Conservation (phyloP, 257 asterid genomes). For the Catharanthus roseus region DNA sequence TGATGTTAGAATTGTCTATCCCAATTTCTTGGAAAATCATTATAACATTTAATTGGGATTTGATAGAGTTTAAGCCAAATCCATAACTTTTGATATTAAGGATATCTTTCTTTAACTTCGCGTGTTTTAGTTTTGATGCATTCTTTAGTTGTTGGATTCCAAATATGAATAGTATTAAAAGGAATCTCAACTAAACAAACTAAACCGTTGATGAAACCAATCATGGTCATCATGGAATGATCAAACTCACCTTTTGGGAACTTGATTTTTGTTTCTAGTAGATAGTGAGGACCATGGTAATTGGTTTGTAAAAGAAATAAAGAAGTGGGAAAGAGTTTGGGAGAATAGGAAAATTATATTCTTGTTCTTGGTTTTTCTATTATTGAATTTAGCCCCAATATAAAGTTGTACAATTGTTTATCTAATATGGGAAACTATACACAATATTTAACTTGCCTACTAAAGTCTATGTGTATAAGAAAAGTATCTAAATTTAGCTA, state of each 20-base stretch:
- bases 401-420: no score
- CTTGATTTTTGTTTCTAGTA: not conserved
- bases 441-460: no score
- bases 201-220: slow-evolving; percentile 23
- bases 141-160: slow-evolving; percentile 36
- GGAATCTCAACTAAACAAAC: slow-evolving; percentile 9
- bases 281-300: not conserved
- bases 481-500: no score
- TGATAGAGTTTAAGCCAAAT: slow-evolving; percentile 29
- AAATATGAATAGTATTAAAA: slow-evolving; percentile 8
- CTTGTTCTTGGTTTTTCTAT: no score
- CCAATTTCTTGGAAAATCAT: slow-evolving; percentile 29
- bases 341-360: no score
- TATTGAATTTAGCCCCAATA: no score
- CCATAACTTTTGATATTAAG: slow-evolving; percentile 23
- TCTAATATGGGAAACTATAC: no score
- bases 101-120: not conserved
- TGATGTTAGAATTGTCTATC: not conserved
- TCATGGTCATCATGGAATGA: not conserved
- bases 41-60: slow-evolving; percentile 28
- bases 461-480: no score
- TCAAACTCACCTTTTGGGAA: not conserved
- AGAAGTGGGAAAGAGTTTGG: no score
- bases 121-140: slow-evolving; percentile 23
- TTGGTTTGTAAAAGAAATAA: no score